Percentiles rank a stretch among this genome's conserved stretches.
phyloP scores from a whole-genome alignment of 805 yeast genomes.

The Wickerhamiella alocasiicola region DNA sequence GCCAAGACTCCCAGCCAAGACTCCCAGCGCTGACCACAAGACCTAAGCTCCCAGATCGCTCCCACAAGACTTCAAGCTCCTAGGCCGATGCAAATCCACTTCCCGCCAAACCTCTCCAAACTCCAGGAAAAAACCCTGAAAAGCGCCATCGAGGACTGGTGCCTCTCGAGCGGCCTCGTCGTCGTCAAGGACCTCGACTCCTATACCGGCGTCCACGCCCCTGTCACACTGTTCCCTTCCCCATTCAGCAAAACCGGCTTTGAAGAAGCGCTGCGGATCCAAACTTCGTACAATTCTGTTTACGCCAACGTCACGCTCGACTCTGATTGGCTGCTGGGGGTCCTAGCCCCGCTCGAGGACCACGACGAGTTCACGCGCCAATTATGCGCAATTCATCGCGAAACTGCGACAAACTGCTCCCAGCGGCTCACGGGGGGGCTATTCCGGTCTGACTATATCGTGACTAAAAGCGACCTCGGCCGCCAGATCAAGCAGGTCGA shows the following conservation, averaged over 20 bases:
- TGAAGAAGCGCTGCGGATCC: conserved; percentile 52
- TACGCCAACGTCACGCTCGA: conserved; percentile 55
- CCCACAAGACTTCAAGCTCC: not conserved
- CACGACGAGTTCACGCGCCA: conserved; percentile 79
- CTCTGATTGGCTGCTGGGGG: conserved; percentile 48
- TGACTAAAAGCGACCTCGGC: conserved; percentile 34
- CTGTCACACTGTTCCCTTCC: conserved; percentile 83
- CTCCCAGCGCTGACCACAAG: no score
- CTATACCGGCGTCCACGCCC: conserved; percentile 45
- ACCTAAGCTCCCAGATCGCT: no score
- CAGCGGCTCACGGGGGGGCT: conserved; percentile 61
- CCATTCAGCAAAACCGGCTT: conserved; percentile 66
- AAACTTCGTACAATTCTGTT: conserved; percentile 54
- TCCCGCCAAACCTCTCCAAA: conserved; percentile 21
- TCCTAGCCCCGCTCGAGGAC: conserved; percentile 33
- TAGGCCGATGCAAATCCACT: conserved; percentile 21
- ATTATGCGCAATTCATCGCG: conserved; percentile 45
- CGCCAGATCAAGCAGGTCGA: conserved; percentile 77
- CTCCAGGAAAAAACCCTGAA: conserved; percentile 19
- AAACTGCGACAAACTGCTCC: conserved; percentile 30
- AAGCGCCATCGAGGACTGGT: conserved; percentile 49
- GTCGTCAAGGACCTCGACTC: conserved; percentile 53
- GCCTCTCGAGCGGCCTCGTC: conserved; percentile 65
- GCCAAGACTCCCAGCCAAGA: no score
- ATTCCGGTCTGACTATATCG: conserved; percentile 83